These are phyloP conservation scores for Colletotrichum tropicicola DNA, from an alignment of 2,329 filamentous ascomycete genomes.

Conservation along the genomic window DNA sequence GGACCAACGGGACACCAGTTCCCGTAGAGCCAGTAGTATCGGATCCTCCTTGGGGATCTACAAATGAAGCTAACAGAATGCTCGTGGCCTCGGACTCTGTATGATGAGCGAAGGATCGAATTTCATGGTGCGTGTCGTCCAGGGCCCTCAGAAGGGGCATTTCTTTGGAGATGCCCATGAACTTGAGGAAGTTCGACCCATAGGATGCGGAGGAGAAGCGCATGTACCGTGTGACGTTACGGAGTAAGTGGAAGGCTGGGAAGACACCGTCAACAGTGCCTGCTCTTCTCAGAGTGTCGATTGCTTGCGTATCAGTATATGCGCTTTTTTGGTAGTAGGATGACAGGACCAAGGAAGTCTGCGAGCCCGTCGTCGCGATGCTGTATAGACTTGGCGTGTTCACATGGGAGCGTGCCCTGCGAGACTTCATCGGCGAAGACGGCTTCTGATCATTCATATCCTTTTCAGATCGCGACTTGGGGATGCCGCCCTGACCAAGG, in stretches of 20 bases:
- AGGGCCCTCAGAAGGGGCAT: slow-evolving; percentile 49
- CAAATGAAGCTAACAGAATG: slow-evolving; percentile 74
- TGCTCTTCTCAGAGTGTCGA: slow-evolving; percentile 58
- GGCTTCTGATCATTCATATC: slow-evolving; percentile 35
- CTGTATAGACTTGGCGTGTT: slow-evolving; percentile 68
- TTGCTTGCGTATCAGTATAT: slow-evolving; percentile 56
- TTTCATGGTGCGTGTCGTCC: slow-evolving; percentile 65
- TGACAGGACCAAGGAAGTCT: slow-evolving; percentile 61
- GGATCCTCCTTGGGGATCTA: slow-evolving; percentile 73
- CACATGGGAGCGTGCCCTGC: slow-evolving; percentile 42
- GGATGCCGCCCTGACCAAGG: slow-evolving; percentile 38
- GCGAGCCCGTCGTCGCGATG: slow-evolving; percentile 63
- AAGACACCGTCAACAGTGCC: slow-evolving; percentile 68
- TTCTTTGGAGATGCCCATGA: slow-evolving; percentile 68
- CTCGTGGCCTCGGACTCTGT: slow-evolving; percentile 66
- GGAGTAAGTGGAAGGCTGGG: slow-evolving; percentile 65
- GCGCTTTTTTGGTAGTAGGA: slow-evolving; percentile 58
- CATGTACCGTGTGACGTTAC: slow-evolving; percentile 72
- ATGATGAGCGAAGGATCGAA: slow-evolving; percentile 71
- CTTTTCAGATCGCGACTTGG: slow-evolving; percentile 45
- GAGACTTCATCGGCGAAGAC: slow-evolving; percentile 29
- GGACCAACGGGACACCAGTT: slow-evolving; percentile 75
- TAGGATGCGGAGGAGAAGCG: slow-evolving; percentile 74
- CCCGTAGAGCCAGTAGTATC: slow-evolving; percentile 71
- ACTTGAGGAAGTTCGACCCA: slow-evolving; percentile 68